phyloP scores from a whole-genome alignment of 2,329 filamentous ascomycete species.

The Elsinoe batatas region DNA sequence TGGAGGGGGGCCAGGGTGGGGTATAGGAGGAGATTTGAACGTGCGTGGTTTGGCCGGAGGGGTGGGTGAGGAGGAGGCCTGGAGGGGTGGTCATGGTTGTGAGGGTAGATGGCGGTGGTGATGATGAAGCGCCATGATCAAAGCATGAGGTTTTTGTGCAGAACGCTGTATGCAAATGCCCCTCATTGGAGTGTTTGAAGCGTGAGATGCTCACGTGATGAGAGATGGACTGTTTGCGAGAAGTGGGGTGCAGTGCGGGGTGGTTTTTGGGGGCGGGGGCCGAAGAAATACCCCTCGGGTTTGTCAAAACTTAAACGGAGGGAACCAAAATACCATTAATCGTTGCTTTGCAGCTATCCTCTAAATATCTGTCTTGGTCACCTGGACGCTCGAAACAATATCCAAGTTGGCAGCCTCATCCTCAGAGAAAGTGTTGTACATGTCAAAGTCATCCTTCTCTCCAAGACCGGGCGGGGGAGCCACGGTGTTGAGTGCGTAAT shows the following conservation, averaged over 20 bases:
- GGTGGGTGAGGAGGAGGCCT: conserved; percentile 20
- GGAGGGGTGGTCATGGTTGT: neutral
- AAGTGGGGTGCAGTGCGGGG: neutral
- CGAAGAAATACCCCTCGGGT: neutral
- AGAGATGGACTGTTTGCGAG: neutral
- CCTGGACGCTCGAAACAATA: conserved; percentile 15
- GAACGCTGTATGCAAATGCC: too few relatives aligned
- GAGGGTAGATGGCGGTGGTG: neutral
- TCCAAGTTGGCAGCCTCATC: conserved; percentile 21
- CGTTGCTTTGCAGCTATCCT: neutral
- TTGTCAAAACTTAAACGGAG: neutral
- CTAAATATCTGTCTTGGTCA: conserved; percentile 3
- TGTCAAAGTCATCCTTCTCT: conserved; percentile 26
- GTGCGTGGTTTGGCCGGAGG: conserved; percentile 25
- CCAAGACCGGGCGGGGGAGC: conserved; percentile 26
- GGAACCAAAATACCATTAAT: neutral
- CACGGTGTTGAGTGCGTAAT: conserved; percentile 25
- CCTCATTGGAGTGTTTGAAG: too few relatives aligned
- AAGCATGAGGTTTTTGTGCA: neutral
- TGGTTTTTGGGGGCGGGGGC: neutral
- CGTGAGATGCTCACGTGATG: neutral
- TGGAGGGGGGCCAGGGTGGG: conserved; percentile 25
- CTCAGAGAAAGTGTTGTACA: conserved; percentile 26
- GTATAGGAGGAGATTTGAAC: conserved; percentile 24
- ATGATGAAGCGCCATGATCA: neutral